Conservation (phyloP, 2,329 filamentous ascomycete species). For the Exserohilum rostratum region DNA sequence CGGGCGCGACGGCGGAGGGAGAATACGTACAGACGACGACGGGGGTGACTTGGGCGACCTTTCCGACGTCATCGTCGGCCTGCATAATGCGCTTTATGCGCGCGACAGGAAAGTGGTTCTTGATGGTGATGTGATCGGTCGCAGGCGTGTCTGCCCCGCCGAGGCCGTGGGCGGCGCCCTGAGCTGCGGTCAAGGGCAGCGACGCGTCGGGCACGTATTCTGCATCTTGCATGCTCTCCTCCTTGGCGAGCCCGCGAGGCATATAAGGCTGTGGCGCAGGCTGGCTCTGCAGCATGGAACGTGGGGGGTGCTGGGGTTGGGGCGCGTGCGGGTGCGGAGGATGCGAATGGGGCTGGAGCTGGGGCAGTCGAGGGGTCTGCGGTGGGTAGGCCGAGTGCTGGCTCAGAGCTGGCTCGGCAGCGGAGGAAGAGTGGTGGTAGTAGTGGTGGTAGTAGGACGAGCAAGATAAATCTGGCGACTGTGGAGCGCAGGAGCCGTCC, state of each 20-base stretch:
- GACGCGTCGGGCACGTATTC: conserved; percentile 47
- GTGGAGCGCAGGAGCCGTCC: conserved; percentile 48
- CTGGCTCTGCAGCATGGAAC: conserved; percentile 26
- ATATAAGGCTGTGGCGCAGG: conserved; percentile 27
- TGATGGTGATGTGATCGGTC: conserved; percentile 71
- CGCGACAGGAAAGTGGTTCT: conserved; percentile 95
- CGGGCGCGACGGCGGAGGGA: not conserved
- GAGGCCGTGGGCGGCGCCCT: conserved; percentile 22
- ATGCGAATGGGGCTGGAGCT: no score
- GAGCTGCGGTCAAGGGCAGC: conserved; percentile 27
- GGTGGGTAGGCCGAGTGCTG: no score
- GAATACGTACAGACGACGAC: conserved; percentile 78
- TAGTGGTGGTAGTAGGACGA: conserved; percentile 49
- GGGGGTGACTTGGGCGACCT: conserved; percentile 96
- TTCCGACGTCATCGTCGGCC: conserved; percentile 96
- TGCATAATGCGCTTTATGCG: conserved; percentile 99
- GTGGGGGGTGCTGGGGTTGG: conserved; percentile 27
- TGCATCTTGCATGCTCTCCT: conserved; percentile 42
- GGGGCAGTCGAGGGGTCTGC: no score
- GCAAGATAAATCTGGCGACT: conserved; percentile 57
- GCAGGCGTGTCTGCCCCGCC: conserved; percentile 34
- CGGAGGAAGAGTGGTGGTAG: no score
- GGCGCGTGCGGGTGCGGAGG: conserved; percentile 31
- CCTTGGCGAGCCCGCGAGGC: conserved; percentile 35
- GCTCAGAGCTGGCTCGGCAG: conserved; percentile 45